Evolutionary conservation across 2,329 filamentous ascomycete species (phyloP), one percentile per base, ranked within the genome.

Genomic region (Cladosporium sp.): DNA sequence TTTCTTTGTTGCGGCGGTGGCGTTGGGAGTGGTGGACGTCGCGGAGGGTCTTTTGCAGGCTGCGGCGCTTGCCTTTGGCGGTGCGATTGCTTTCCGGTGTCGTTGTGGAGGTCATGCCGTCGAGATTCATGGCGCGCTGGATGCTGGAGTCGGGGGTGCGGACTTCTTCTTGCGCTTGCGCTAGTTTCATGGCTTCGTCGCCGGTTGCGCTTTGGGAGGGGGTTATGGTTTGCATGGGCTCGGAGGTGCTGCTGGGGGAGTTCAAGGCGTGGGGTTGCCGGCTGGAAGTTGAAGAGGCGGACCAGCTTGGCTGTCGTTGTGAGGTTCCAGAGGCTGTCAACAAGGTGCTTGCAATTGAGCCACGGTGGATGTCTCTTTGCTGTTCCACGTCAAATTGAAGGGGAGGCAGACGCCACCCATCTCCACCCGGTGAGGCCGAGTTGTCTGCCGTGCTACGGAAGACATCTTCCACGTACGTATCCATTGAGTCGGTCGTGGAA

Each of bases 1-100:
- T 85, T 43, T 95, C 89, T 63, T 84, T 88, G 44, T 86, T 85
- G 66, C 86, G 91, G 58, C 84, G 84, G 65, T 86, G 85, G 27
- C 88, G 83, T 60, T 88, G 85, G 53, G 50, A 36, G 32, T 54
- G 55, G 75, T 86, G 72, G 12, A 86, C 80, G 61, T 97, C 92
- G 56, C 92, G 83, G 52, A 97, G 79, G 11, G 91, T 96, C 52
- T 90, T 87, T 61, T 96, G 92, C 12, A 97, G 73, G 66, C 90
- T 96, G 55, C 90, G 84, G 19, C 92, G 85, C 44, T 91, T 84
- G 64, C 85, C 89, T 51, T 61, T 65, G 50, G 59, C 60, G 15
- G 37, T 50, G 34, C 20, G 22, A 41, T 61, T 60, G 50, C 54
- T 61, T 47, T 58, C 64, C 43, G 50, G 61, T n/a, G n/a, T n/a